These are phyloP conservation scores for Leccinum uliginosum DNA, from an alignment of 768 basidiomycete genomes.

Conservation along the genomic window DNA sequence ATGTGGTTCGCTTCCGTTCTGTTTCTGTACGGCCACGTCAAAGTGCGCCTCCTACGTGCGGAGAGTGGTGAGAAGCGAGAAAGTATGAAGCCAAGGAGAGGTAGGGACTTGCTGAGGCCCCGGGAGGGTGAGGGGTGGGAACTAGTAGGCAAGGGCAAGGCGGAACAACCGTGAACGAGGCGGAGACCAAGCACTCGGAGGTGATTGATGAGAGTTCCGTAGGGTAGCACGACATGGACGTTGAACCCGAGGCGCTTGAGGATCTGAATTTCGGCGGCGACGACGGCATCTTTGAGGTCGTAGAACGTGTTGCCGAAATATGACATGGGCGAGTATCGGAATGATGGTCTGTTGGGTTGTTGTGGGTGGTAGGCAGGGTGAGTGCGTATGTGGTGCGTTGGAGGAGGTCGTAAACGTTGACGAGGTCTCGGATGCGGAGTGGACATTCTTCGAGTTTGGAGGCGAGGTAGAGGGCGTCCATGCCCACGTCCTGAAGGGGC, in stretches of 20 bases:
- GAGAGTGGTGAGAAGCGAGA: no score
- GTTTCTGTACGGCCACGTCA: no score
- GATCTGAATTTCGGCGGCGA: slow-evolving; percentile 96
- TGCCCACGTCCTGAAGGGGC: slow-evolving; percentile 65
- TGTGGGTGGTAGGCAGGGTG: slow-evolving; percentile 12
- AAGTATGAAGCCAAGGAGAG: no score
- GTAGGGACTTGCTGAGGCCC: no score
- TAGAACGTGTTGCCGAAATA: slow-evolving; percentile 90
- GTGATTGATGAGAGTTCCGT: slow-evolving; percentile 94
- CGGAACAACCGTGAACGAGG: no score
- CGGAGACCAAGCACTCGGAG: slow-evolving; percentile 84
- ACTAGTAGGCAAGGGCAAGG: no score
- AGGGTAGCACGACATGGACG: slow-evolving; percentile 88
- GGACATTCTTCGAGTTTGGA: slow-evolving; percentile 94
- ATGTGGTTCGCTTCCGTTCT: no score
- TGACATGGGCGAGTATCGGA: slow-evolving; percentile 80
- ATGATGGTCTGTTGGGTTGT: slow-evolving; percentile 25
- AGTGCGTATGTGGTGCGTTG: slow-evolving; percentile 62
- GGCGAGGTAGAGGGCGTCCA: slow-evolving; percentile 84
- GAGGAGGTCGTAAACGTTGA: slow-evolving; percentile 91
- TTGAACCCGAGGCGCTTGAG: slow-evolving; percentile 95
- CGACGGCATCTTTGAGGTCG: slow-evolving; percentile 89
- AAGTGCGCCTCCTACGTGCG: no score
- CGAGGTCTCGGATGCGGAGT: slow-evolving; percentile 85
- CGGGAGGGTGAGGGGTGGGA: no score